A percentile compares a stretch with the other conserved stretches of the same genome.
phyloP scores from a whole-genome alignment of 768 basidiomycete species.

The Postia placenta region DNA sequence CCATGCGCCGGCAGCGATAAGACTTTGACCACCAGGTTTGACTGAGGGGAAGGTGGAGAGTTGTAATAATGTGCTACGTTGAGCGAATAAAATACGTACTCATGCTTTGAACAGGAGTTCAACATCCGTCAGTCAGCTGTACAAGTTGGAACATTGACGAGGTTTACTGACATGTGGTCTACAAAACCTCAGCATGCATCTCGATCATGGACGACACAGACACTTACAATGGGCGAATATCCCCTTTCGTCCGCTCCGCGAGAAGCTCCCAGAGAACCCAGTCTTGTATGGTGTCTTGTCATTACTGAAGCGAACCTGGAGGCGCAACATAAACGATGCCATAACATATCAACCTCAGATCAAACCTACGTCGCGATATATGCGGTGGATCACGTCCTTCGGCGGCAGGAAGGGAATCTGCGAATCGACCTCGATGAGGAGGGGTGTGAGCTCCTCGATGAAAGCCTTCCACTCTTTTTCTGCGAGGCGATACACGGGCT shows the following conservation, averaged over 20 bases:
- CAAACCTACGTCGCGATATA: constrained; percentile 77
- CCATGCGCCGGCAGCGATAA: constrained; percentile 80
- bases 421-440: constrained; percentile 66
- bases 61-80: constrained; percentile 1
- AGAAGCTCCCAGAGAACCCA: constrained; percentile 76
- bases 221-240: constrained; percentile 80
- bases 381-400: constrained; percentile 88
- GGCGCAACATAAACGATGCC: neutral
- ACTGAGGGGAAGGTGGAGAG: constrained; percentile 34
- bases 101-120: constrained; percentile 7
- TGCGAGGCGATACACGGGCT: constrained; percentile 73
- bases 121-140: neutral
- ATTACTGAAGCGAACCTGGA: constrained; percentile 80
- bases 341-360: neutral
- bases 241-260: constrained; percentile 85
- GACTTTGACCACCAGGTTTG: constrained; percentile 56
- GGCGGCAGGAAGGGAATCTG: constrained; percentile 86
- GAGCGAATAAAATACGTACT: constrained; percentile 18
- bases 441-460: constrained; percentile 61
- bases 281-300: constrained; percentile 96
- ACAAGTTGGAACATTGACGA: constrained; percentile 14
- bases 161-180: constrained; percentile 56
- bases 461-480: constrained; percentile 91
- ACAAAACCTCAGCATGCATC: neutral
- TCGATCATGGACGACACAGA: neutral